Evolutionary conservation across 1,284 basidiomycete genomes (phyloP).

Genomic region (Phaffia rhodozyma): DNA sequence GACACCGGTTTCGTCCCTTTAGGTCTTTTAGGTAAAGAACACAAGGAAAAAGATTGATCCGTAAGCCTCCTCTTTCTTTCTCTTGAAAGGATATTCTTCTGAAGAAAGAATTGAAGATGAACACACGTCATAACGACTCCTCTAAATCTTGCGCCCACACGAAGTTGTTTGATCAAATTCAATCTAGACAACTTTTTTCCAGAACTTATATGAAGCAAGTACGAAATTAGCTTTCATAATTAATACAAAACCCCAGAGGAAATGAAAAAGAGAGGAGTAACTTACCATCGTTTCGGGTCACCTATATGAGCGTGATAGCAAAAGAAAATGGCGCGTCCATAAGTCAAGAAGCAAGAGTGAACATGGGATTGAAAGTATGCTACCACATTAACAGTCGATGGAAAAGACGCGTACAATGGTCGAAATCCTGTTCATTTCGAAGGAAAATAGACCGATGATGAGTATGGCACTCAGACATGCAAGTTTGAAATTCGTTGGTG

Average conservation of each 20-base stretch:
- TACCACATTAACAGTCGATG: neutral
- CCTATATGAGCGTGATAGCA: conserved; percentile 37
- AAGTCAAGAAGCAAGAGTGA: conserved; percentile 55
- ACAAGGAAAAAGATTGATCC: neutral
- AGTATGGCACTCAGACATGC: neutral
- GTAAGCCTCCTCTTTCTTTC: neutral
- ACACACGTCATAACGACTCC: conserved; percentile 86
- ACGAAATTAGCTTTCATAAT: neutral
- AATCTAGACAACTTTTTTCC: conserved; percentile 85
- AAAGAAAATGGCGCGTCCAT: conserved; percentile 45
- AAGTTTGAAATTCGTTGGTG: neutral
- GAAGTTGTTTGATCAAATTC: conserved; percentile 70
- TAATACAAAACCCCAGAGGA: neutral
- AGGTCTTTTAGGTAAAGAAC: conserved; percentile 47
- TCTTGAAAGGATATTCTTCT: neutral
- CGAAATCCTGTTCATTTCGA: neutral
- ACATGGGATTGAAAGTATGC: neutral
- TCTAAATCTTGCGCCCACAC: conserved; percentile 74
- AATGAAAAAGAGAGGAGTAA: neutral
- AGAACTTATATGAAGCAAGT: conserved; percentile 36
- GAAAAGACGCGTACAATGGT: neutral
- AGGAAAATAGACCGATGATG: neutral
- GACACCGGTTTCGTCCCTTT: conserved; percentile 70
- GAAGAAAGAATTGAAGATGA: neutral
- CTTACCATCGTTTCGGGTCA: conserved; percentile 70